Evolutionary conservation across 768 basidiomycete species (phyloP), one percentile per base, ranked within the genome.

Genomic region (Lentinula sp.): DNA sequence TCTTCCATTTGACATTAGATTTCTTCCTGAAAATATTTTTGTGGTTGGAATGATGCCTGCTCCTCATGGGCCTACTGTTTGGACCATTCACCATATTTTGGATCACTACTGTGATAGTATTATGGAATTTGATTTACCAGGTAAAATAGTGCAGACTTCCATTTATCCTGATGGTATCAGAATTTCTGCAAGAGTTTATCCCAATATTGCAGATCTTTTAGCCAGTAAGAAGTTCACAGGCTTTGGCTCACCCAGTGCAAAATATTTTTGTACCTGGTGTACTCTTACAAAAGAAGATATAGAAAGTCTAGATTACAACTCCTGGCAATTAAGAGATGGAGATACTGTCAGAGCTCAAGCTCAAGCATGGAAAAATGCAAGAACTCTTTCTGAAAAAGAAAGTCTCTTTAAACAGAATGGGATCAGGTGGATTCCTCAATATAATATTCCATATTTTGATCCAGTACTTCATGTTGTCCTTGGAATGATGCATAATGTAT

Each of bases 401-500:
- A 9, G 13, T 1, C 1, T 61, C 15, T 37, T 51, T 4, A 64
- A 31, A 18, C 39, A 60, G 42, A 60, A n/a, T 49, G 67, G 69
- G 2, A 60, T 67, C 3, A 53, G 67, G 8, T 64, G 59, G 59
- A 64, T 61, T 16, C 53, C 63, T 32, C n/a, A 67, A 7, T 61
- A 66, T 60, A 18, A 62, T 34, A 60, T 74, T 13, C 63, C 64
- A 18, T 73, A 73, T 49, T 70, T 70, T 66, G 66, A 73, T 43
- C 71, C 72, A 53, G 67, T 73, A 13, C 54, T 61, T 9, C 67
- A 69, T 65, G 53, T 66, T 37, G 34, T 72, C 15, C 63, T 74
- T 39, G 72, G 70, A 3, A 64, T 66, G 54, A 69, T 74, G 68
- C 72, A 73, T 52, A 71, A 70, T 52, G 67, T 63, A 63, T 49